Base-by-base conservation (phyloP, 2,329 filamentous ascomycete genomes). In the Colletotrichum cordylinicola region DNA sequence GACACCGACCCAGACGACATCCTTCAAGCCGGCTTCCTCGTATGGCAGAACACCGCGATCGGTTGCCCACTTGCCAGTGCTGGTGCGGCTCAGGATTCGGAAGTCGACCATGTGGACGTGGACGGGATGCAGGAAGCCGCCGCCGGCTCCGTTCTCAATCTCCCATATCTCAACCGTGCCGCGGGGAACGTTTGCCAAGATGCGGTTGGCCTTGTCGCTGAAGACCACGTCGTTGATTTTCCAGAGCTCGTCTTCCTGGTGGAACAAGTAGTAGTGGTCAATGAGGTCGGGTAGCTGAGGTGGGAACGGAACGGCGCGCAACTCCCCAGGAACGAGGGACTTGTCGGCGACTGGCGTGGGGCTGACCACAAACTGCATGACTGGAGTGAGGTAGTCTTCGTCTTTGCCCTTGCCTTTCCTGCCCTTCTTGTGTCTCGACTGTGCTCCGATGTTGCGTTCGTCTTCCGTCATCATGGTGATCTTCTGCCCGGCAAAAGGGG, bases 31-130 rank as follows among this genome's bases (percentile, higher is more conserved):
- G 1, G 85, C 87, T 4, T 84, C 82, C 81, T 92, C 91, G 77
- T 92, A 92, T 0, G 88, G 85, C 76, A 85, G 78, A 4, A 91
- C 86, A 8, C 78, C 80, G 3, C 86, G 83, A 8, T 52, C 37
- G 10, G 86, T 86, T 4, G 88, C n/a, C 58, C 58, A 37, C 15
- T 62, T 33, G 31, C 58, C 21, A 10, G 31, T 62, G 31, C 58
- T 87, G 1, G 80, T 86, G 27, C 90, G 88, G 5, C 83, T 84
- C 16, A 91, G 78, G 52, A 92, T 84, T 71, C 88, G 87, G 81
- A 92, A 90, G 79, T 92, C 90, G 60, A 93, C 87, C 2, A 92
- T 84, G 79, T 92, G 91, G 61, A 92, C 87, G 80, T 92, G 91
- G 29, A 89, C 83, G 1, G 90, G 90, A 78, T 92, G 90, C 3